Percentiles rank a stretch among this genome's conserved stretches.
Conservation (phyloP, 345 rosid species). For the Lepidium sativum region DNA sequence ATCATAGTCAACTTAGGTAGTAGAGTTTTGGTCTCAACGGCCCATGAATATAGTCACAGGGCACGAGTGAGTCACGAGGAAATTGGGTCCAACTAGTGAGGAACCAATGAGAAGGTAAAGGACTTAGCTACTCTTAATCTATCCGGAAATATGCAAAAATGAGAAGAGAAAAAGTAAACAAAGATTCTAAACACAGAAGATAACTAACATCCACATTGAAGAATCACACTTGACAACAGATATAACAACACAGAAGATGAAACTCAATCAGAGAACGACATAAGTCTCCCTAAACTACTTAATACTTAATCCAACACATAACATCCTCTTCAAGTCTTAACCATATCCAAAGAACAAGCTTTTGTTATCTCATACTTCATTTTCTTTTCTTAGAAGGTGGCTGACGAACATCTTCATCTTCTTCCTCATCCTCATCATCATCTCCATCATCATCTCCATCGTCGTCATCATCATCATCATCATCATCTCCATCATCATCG, state of each 20-base stretch:
- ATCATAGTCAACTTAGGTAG: too few relatives aligned
- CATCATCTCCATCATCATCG: slow-evolving; percentile 35
- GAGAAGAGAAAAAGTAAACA: neutral
- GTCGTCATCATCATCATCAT: slow-evolving; percentile 26
- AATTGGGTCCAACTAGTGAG: too few relatives aligned
- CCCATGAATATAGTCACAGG: too few relatives aligned
- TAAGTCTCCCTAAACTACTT: neutral
- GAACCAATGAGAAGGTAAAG: too few relatives aligned
- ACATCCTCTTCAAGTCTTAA: slow-evolving; percentile 6
- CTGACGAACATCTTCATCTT: slow-evolving; percentile 33
- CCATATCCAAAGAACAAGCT: neutral
- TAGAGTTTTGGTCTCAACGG: too few relatives aligned
- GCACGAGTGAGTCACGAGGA: too few relatives aligned
- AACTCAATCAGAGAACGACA: neutral
- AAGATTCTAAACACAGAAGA: neutral
- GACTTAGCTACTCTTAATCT: too few relatives aligned
- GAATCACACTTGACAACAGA: neutral
- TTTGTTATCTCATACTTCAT: slow-evolving; percentile 18
- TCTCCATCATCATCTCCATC: slow-evolving; percentile 34
- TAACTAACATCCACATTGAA: neutral
- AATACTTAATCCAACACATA: slow-evolving; percentile 1
- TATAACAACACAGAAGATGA: slow-evolving; percentile 1
- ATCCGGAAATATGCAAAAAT: neutral
- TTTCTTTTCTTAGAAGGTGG: slow-evolving; percentile 64
- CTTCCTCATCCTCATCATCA: slow-evolving; percentile 41